A percentile compares a stretch with the other conserved stretches of the same genome.
phyloP scores from a whole-genome alignment of 2,329 filamentous ascomycete species.

The Thielaviopsis punctulata region DNA sequence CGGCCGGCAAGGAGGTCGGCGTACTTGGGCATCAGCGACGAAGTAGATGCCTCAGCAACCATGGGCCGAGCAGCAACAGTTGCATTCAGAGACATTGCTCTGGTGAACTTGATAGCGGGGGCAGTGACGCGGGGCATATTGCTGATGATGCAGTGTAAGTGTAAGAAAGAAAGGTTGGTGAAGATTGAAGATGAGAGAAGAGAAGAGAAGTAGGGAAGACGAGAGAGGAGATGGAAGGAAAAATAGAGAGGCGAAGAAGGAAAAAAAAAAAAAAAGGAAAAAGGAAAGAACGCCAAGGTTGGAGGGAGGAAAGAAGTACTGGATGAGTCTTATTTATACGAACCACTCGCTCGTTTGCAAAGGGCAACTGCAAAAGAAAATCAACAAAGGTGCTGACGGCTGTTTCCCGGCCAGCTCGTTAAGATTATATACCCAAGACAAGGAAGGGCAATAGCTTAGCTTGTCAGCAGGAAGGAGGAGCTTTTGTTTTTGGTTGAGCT shows the following conservation, averaged over 20 bases:
- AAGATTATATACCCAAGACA: no score
- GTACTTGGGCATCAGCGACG: slow-evolving; percentile 29
- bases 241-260: not conserved
- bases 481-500: no score
- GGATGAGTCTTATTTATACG: not conserved
- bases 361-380: no score
- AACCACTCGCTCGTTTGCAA: not conserved
- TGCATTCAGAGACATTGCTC: slow-evolving; percentile 24
- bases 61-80: slow-evolving; percentile 21
- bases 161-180: not conserved
- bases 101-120: slow-evolving; percentile 31
- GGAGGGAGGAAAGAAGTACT: not conserved
- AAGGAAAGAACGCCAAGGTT: not conserved
- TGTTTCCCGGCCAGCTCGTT: no score
- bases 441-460: no score
- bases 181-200: not conserved
- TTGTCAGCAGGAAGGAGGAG: no score
- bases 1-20: slow-evolving; percentile 26
- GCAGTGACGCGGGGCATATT: slow-evolving; percentile 33
- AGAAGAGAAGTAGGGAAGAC: not conserved
- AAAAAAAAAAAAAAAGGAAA: not conserved
- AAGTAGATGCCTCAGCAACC: slow-evolving; percentile 20
- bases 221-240: not conserved
- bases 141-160: not conserved
- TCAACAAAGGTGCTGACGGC: no score